Evolutionary conservation across 257 asterid genomes (phyloP).

Genomic region (Pogostemon cablin): DNA sequence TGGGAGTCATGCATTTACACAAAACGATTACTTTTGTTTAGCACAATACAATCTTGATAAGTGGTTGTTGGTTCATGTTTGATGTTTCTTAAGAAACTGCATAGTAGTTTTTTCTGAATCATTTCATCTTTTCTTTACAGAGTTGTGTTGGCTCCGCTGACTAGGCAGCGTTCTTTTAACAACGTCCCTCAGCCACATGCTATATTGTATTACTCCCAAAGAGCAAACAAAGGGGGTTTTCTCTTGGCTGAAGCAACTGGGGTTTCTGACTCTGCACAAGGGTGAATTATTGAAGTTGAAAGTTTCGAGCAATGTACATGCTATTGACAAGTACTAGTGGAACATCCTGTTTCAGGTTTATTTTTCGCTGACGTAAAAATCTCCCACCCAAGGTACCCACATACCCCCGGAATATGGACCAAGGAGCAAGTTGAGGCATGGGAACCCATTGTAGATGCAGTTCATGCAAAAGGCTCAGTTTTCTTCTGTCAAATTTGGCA

Average conservation of each 20-base stretch:
- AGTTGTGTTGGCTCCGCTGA: slow-evolving; percentile 69
- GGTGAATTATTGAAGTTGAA: slow-evolving; percentile 36
- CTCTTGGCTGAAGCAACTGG: slow-evolving; percentile 61
- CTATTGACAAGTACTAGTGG: too few relatives aligned
- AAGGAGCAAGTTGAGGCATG: slow-evolving; percentile 54
- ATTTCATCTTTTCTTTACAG: slow-evolving; percentile 32
- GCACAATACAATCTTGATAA: too few relatives aligned
- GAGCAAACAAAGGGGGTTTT: slow-evolving; percentile 58
- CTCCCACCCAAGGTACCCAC: slow-evolving; percentile 31
- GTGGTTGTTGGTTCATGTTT: too few relatives aligned
- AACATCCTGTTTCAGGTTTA: background rate
- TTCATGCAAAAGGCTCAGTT: slow-evolving; percentile 54
- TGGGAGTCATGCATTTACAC: too few relatives aligned
- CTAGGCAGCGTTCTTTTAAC: slow-evolving; percentile 61
- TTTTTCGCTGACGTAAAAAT: background rate
- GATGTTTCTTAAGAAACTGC: too few relatives aligned
- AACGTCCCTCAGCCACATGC: slow-evolving; percentile 77
- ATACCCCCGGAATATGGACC: slow-evolving; percentile 57
- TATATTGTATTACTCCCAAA: slow-evolving; percentile 61
- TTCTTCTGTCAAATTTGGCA: slow-evolving; percentile 63
- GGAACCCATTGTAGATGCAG: slow-evolving; percentile 57
- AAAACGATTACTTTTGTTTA: too few relatives aligned
- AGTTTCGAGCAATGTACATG: background rate
- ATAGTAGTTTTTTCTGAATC: background rate
- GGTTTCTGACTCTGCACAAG: slow-evolving; percentile 66